These are phyloP conservation scores for Graphiopsis chlorocephala DNA, from an alignment of 2,329 filamentous ascomycete genomes.

Conservation along the genomic window DNA sequence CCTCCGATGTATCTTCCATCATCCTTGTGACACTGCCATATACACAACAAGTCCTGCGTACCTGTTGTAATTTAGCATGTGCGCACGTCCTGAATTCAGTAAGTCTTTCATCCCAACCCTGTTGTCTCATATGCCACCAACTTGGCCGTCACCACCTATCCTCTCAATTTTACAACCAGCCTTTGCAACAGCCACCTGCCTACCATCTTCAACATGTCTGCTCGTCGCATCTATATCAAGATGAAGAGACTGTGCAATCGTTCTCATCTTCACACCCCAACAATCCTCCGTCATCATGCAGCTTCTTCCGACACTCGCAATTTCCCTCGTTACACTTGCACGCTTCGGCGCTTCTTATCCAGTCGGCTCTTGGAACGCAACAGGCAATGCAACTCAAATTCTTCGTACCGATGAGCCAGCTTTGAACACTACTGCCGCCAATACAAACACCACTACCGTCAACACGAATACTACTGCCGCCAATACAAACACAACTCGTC, in stretches of 20 bases:
- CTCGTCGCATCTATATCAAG: slow-evolving; percentile 3
- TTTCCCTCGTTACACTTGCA: neutral
- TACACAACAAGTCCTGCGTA: neutral
- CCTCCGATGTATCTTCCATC: neutral
- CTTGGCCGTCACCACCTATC: neutral
- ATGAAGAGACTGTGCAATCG: slow-evolving; percentile 10
- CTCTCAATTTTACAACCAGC: slow-evolving; percentile 6
- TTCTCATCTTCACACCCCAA: slow-evolving; percentile 9
- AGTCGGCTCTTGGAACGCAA: slow-evolving; percentile 8
- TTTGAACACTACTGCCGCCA: neutral
- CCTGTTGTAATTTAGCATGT: neutral
- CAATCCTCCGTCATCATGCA: slow-evolving; percentile 9
- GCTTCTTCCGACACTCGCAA: slow-evolving; percentile 2
- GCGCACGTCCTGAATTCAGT: neutral
- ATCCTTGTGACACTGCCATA: neutral
- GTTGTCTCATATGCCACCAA: slow-evolving; percentile 1
- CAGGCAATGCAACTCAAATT: neutral
- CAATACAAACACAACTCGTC: neutral
- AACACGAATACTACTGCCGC: no score
- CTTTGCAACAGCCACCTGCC: slow-evolving; percentile 5
- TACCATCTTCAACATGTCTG: neutral
- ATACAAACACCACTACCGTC: neutral
- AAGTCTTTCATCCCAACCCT: slow-evolving; percentile 11
- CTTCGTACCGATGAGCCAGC: neutral
- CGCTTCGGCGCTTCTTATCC: neutral